Conservation (phyloP, 2,329 filamentous ascomycete genomes). For the Verticillium albo-atrum region DNA sequence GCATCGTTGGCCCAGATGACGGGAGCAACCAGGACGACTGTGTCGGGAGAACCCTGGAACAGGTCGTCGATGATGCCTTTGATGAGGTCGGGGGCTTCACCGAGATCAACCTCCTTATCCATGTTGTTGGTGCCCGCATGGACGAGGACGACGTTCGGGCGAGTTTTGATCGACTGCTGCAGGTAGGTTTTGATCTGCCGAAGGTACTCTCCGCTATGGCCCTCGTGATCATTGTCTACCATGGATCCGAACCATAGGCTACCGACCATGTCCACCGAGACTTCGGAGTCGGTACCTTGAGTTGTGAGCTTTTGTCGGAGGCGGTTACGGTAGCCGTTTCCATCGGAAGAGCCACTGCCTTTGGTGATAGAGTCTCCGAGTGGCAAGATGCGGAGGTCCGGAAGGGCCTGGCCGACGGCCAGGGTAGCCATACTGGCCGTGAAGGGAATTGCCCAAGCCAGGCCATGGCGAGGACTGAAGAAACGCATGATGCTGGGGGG, state of each 20-base stretch:
- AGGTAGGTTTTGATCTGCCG: constrained; percentile 7
- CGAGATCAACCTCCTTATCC: constrained; percentile 8
- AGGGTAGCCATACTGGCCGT: background rate
- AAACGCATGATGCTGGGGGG: background rate
- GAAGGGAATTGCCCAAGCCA: background rate
- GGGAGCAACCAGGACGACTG: constrained; percentile 6
- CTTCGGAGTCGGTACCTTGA: background rate
- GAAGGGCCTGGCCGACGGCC: constrained; percentile 1
- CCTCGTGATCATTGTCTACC: constrained; percentile 13
- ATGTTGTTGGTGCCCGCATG: constrained; percentile 19
- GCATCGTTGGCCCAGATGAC: background rate
- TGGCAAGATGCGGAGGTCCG: constrained; percentile 6
- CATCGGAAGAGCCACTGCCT: constrained; percentile 2
- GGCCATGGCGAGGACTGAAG: background rate
- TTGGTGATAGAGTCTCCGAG: constrained; percentile 10
- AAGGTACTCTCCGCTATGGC: constrained; percentile 10
- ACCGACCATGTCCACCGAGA: constrained; percentile 11
- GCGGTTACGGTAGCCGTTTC: constrained; percentile 6
- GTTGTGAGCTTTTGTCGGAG: constrained; percentile 5
- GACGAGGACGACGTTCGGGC: constrained; percentile 17
- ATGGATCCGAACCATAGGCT: constrained; percentile 5
- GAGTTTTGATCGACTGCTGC: constrained; percentile 3
- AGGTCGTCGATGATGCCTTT: constrained; percentile 12
- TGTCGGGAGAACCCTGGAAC: constrained; percentile 8
- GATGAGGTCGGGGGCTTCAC: constrained; percentile 11